These are phyloP conservation scores for Zygosaccharomyces sapae DNA, from an alignment of 1,139 yeast genomes.

Conservation along the genomic window DNA sequence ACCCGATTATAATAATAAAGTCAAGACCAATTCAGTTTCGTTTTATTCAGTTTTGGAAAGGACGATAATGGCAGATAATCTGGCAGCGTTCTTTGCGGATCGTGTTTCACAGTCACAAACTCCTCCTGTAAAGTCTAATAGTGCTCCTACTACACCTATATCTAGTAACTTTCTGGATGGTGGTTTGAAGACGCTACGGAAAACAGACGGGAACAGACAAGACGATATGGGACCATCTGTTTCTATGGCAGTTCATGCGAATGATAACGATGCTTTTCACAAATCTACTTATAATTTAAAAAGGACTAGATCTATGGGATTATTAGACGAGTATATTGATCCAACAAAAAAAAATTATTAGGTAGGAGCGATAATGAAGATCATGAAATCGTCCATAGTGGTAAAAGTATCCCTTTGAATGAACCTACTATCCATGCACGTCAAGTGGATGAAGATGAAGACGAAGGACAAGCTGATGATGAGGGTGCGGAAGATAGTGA, in stretches of 20 bases:
- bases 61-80: slow-evolving; percentile 24
- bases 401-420: background rate
- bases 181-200: slow-evolving; percentile 3
- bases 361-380: slow-evolving; percentile 18
- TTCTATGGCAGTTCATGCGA: slow-evolving; percentile 58
- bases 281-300: slow-evolving; percentile 72
- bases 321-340: slow-evolving; percentile 66
- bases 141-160: slow-evolving; percentile 8
- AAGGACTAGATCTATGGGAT: slow-evolving; percentile 78
- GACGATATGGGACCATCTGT: slow-evolving; percentile 39
- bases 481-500: slow-evolving; percentile 13
- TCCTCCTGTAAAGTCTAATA: slow-evolving; percentile 10
- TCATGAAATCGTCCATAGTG: background rate
- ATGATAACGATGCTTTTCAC: slow-evolving; percentile 66
- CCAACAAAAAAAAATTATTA: slow-evolving; percentile 34
- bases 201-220: slow-evolving; percentile 15
- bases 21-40: too few species aligned
- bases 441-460: slow-evolving; percentile 13
- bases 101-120: slow-evolving; percentile 9
- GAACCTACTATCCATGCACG: background rate
- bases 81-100: slow-evolving; percentile 28
- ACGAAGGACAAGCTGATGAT: slow-evolving; percentile 14
- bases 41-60: too few species aligned
- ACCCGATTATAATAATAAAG: background rate
- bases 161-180: slow-evolving; percentile 5